Conservation (phyloP, 2,329 filamentous ascomycete genomes). For the Trichothecium roseum region DNA sequence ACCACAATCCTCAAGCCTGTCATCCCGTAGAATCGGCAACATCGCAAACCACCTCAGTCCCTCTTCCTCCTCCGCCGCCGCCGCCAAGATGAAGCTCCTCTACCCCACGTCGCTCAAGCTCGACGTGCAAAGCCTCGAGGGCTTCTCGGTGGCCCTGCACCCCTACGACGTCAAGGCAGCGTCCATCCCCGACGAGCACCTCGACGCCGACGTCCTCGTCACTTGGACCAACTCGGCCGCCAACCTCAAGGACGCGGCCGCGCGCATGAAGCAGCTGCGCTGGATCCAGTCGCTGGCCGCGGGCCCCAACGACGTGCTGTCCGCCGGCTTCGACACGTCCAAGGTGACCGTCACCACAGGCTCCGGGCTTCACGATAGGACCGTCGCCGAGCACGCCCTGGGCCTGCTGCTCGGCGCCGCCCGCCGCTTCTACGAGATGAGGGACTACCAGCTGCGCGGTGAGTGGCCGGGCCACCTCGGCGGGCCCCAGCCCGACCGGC, state of each 20-base stretch:
- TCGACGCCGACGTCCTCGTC: constrained; percentile 50
- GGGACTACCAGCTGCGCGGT: constrained; percentile 45
- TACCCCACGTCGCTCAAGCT: constrained; percentile 54
- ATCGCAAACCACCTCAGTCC: neutral
- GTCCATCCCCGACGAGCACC: constrained; percentile 44
- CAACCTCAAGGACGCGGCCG: constrained; percentile 48
- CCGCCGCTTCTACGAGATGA: constrained; percentile 51
- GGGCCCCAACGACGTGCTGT: constrained; percentile 54
- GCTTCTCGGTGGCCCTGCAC: constrained; percentile 47
- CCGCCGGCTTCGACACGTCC: constrained; percentile 45
- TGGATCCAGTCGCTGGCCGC: constrained; percentile 61
- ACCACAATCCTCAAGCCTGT: too few species aligned
- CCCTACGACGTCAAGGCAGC: constrained; percentile 45
- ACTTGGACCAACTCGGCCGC: constrained; percentile 50
- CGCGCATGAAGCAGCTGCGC: constrained; percentile 42
- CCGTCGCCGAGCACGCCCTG: constrained; percentile 54
- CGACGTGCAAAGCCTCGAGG: constrained; percentile 42
- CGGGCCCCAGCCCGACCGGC: constrained; percentile 44
- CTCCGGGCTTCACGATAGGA: constrained; percentile 52
- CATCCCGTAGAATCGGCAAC: neutral
- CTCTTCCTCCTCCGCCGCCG: neutral
- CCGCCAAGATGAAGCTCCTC: constrained; percentile 48
- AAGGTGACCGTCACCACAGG: constrained; percentile 47
- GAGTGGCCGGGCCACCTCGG: constrained; percentile 53
- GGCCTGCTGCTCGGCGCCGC: constrained; percentile 45